phyloP scores from a whole-genome alignment of 2,329 filamentous ascomycete species.

The Xylariomycetidae sp. region DNA sequence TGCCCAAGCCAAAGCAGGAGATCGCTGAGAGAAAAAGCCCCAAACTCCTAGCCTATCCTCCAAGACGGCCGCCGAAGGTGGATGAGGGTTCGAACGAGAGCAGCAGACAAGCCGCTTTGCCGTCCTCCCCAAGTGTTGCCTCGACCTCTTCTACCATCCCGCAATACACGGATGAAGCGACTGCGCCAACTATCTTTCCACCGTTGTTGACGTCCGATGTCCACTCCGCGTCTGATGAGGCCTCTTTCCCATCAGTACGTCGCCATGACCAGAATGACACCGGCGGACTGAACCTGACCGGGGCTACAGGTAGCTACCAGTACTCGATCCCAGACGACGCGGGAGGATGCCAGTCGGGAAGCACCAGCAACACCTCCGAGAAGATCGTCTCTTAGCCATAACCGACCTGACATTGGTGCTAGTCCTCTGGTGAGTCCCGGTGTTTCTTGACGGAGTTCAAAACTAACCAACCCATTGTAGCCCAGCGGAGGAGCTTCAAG shows the following conservation, averaged over 20 bases:
- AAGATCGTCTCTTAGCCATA: conserved; percentile 15
- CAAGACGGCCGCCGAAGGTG: conserved; percentile 11
- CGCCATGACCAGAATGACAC: neutral
- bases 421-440: conserved; percentile 11
- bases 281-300: conserved; percentile 4
- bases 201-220: conserved; percentile 23
- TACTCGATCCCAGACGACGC: conserved; percentile 5
- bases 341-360: conserved; percentile 7
- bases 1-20: conserved; percentile 6
- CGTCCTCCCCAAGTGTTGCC: conserved; percentile 13
- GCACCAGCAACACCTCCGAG: conserved; percentile 19
- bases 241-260: conserved; percentile 24
- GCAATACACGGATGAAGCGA: conserved; percentile 7
- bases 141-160: conserved; percentile 12
- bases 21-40: conserved; percentile 9
- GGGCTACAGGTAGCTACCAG: conserved; percentile 7
- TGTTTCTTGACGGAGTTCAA: neutral
- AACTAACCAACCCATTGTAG: too few species aligned
- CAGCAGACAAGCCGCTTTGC: conserved; percentile 8
- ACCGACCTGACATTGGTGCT: conserved; percentile 7
- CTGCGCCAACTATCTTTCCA: conserved; percentile 17
- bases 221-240: conserved; percentile 21
- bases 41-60: conserved; percentile 9
- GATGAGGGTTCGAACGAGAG: conserved; percentile 10
- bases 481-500: too few species aligned